These are phyloP conservation scores for Mytilinidion resinicola DNA, from an alignment of 495 filamentous ascomycete genomes.

Conservation along the genomic window DNA sequence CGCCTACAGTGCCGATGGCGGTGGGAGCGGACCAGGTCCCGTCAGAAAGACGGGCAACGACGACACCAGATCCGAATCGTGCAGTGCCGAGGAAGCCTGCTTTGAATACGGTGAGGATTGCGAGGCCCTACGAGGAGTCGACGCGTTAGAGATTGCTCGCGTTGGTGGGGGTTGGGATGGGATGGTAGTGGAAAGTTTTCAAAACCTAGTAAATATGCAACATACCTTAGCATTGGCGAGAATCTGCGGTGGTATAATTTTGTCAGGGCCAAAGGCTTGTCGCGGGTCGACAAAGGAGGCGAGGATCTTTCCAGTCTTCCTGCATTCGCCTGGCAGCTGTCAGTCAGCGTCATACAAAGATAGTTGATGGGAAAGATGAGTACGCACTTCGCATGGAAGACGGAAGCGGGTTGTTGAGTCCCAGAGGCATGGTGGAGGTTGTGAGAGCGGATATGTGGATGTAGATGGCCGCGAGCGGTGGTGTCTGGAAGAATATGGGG, in stretches of 20 bases:
- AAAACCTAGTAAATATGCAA: neutral
- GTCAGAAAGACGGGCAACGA: slow-evolving; percentile 87
- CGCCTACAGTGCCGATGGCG: slow-evolving; percentile 84
- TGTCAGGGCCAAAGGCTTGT: slow-evolving; percentile 93
- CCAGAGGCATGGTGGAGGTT: slow-evolving; percentile 40
- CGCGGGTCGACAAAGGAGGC: slow-evolving; percentile 90
- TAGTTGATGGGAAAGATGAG: neutral
- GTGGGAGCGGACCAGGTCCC: slow-evolving; percentile 91
- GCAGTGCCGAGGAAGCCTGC: slow-evolving; percentile 91
- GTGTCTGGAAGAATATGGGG: too few species aligned
- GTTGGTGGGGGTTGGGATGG: neutral
- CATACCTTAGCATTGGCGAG: slow-evolving; percentile 85
- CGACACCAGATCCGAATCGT: slow-evolving; percentile 87
- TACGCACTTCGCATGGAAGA: slow-evolving; percentile 57
- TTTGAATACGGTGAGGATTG: slow-evolving; percentile 91
- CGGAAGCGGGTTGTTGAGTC: slow-evolving; percentile 64
- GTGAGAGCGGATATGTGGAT: neutral
- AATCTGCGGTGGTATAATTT: slow-evolving; percentile 89
- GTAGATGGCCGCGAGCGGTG: too few species aligned
- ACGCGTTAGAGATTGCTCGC: neutral
- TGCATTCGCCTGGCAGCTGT: slow-evolving; percentile 36
- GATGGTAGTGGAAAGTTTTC: neutral
- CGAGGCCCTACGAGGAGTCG: slow-evolving; percentile 61
- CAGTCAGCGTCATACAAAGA: slow-evolving; percentile 20
- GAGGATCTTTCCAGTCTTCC: slow-evolving; percentile 68